phyloP scores from a whole-genome alignment of 352 stramenopile genomes.

The Phytophthora sansomeana region DNA sequence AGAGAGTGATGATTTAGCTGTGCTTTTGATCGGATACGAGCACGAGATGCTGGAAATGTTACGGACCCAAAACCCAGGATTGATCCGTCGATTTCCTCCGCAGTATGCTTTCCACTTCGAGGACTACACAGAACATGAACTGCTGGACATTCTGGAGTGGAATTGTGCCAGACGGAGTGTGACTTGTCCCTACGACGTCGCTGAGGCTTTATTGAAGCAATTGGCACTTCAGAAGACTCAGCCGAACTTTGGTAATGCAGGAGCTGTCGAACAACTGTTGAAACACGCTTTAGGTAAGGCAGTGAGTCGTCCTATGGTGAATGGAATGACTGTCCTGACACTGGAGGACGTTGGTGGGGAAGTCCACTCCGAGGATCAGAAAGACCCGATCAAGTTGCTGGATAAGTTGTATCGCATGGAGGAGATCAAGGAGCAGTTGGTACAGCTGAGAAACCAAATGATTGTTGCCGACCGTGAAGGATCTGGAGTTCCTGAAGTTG shows the following conservation, averaged over 20 bases:
- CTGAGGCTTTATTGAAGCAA: slow-evolving; percentile 60
- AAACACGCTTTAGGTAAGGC: slow-evolving; percentile 79
- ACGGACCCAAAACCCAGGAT: slow-evolving; percentile 86
- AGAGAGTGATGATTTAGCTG: slow-evolving; percentile 90
- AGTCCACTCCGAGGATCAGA: background rate
- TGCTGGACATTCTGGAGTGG: slow-evolving; percentile 77
- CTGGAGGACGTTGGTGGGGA: slow-evolving; percentile 62
- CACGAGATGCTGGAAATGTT: slow-evolving; percentile 93
- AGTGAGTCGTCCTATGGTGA: slow-evolving; percentile 50
- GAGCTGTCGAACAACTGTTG: slow-evolving; percentile 85
- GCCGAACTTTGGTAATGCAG: slow-evolving; percentile 93
- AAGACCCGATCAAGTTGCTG: slow-evolving; percentile 57
- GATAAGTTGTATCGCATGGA: slow-evolving; percentile 71
- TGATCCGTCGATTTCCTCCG: slow-evolving; percentile 86
- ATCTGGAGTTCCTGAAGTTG: slow-evolving; percentile 60
- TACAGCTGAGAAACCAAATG: slow-evolving; percentile 64
- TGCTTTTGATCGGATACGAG: slow-evolving; percentile 93
- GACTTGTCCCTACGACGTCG: slow-evolving; percentile 56
- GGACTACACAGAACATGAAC: slow-evolving; percentile 89
- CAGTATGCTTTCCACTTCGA: slow-evolving; percentile 94
- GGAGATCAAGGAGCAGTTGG: slow-evolving; percentile 62
- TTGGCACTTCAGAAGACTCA: slow-evolving; percentile 73
- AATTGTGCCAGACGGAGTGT: slow-evolving; percentile 63
- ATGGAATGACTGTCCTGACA: slow-evolving; percentile 49
- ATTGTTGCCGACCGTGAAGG: slow-evolving; percentile 75